Base-by-base conservation (phyloP, 441 rosid genomes). In the Melianthus villosus region DNA sequence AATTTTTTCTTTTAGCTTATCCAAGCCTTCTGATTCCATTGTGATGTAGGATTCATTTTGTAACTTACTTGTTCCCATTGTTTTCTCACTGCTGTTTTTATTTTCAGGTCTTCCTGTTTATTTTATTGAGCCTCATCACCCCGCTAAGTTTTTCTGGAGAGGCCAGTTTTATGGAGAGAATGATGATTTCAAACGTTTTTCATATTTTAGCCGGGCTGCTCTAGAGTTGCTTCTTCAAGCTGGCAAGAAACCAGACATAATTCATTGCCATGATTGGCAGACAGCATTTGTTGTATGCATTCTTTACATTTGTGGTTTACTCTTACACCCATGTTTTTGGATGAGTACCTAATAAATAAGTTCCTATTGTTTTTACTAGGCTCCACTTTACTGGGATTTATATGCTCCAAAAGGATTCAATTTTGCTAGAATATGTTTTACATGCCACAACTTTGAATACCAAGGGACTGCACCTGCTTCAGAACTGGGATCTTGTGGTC, bases 241-340 rank as follows among this genome's bases (percentile, higher is more conserved):
- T 36, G 94, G 95, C 46, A 89, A 89, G 64, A 79, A 61, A 61
- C 98, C 98, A 0, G 94, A 89, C 64, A 79, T 89, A 52, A 81
- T 89, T 35, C 98, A 89, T 52, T 89, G 96, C 63, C 98, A 89
- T 57, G 98, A 89, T 62, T 89, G 98, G 98, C 96, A 89, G 70
- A 81, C 98, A 43, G 96, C 98, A 48, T 89, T 89, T 67, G 82
- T 89, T 51, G 95, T 89, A 81, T 42, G 92, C 33, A 32, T 34
- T 48, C 18, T 44, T 30, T n/a, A 27, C 29, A 34, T 17, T 37
- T 7, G 17, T 22, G 7, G 2, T 38, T 16, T 36, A 22, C 9
- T 28, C 16, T 34, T 11, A 22, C 33, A 23, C 38, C 44, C n/a
- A n/a, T n/a, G n/a, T 31, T 56, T 30, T 28, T 44, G 46, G 11